phyloP scores from a whole-genome alignment of 257 asterid species.

The Buddleja alternifolia region DNA sequence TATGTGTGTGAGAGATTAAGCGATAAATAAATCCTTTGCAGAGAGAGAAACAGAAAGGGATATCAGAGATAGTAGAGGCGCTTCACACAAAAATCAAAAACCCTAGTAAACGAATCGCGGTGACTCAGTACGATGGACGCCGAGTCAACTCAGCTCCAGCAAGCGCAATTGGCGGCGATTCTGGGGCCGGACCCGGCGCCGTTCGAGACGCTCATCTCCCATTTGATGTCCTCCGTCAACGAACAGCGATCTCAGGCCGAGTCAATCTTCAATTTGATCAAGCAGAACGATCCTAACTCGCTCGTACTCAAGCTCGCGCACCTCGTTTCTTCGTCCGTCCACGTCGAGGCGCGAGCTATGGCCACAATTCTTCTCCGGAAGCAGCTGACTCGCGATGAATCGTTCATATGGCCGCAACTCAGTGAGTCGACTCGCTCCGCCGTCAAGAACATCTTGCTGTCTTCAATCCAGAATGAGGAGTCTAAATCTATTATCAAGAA shows the following conservation, averaged over 20 bases:
- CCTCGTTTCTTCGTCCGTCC: conserved; percentile 58
- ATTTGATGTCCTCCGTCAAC: conserved; percentile 81
- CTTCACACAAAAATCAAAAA: conserved; percentile 36
- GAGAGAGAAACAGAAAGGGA: conserved; percentile 28
- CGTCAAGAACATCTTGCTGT: conserved; percentile 54
- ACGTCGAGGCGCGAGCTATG: conserved; percentile 77
- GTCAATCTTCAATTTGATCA: conserved; percentile 72
- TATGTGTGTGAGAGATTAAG: conserved; percentile 38
- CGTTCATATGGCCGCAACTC: conserved; percentile 82
- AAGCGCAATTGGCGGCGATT: conserved; percentile 74
- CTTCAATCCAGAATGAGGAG: conserved; percentile 67
- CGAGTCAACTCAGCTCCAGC: conserved; percentile 81
- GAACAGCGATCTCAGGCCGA: conserved; percentile 94
- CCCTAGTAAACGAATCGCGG: conserved; percentile 46
- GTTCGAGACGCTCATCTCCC: conserved; percentile 76
- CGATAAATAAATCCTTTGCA: neutral
- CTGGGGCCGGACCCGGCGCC: conserved; percentile 79
- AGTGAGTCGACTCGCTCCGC: conserved; percentile 56
- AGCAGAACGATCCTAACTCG: conserved; percentile 86
- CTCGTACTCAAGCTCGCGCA: conserved; percentile 72
- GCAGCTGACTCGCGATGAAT: conserved; percentile 78
- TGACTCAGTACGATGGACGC: conserved; percentile 58
- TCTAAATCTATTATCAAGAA: conserved; percentile 60
- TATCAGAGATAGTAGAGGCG: conserved; percentile 10
- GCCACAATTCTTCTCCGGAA: conserved; percentile 83